Conservation (phyloP, 768 basidiomycete species). For the Strobilomyces confusus region DNA sequence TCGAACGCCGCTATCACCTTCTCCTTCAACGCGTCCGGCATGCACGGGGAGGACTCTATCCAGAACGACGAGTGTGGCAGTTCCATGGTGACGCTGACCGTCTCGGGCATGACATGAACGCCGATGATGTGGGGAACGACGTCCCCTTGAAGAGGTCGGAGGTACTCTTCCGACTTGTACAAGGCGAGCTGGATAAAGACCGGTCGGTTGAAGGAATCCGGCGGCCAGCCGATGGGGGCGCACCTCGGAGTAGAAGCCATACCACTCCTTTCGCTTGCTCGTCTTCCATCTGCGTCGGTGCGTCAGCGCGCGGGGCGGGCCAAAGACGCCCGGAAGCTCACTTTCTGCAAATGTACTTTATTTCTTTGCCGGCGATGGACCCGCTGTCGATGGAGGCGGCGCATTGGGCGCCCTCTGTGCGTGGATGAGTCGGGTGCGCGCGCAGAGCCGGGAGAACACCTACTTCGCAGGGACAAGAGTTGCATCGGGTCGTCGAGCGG, state of each 20-base stretch:
- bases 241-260: conserved; percentile 40
- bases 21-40: conserved; percentile 53
- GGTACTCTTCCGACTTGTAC: conserved; percentile 43
- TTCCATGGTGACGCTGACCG: conserved; percentile 45
- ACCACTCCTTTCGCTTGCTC: conserved; percentile 32
- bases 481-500: conserved; percentile 25
- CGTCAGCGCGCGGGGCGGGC: conserved; percentile 1
- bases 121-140: conserved; percentile 53
- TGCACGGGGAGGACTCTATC: conserved; percentile 55
- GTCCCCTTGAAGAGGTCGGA: conserved; percentile 48
- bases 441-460: neutral
- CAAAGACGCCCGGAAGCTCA: conserved; percentile 14
- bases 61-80: conserved; percentile 57
- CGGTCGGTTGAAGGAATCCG: neutral
- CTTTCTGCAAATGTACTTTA: conserved; percentile 37
- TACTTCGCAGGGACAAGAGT: conserved; percentile 26
- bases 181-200: conserved; percentile 42
- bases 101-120: conserved; percentile 37
- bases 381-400: conserved; percentile 36
- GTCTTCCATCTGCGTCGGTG: conserved; percentile 29
- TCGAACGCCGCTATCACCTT: conserved; percentile 48
- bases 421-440: neutral
- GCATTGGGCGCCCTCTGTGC: conserved; percentile 35
- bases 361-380: conserved; percentile 21
- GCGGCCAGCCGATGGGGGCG: conserved; percentile 16